A percentile compares a stretch with the other conserved stretches of the same genome.
Evolutionary conservation across 2,329 filamentous ascomycete species (phyloP).

Genomic region (Pseudocercospora pini-densiflorae): DNA sequence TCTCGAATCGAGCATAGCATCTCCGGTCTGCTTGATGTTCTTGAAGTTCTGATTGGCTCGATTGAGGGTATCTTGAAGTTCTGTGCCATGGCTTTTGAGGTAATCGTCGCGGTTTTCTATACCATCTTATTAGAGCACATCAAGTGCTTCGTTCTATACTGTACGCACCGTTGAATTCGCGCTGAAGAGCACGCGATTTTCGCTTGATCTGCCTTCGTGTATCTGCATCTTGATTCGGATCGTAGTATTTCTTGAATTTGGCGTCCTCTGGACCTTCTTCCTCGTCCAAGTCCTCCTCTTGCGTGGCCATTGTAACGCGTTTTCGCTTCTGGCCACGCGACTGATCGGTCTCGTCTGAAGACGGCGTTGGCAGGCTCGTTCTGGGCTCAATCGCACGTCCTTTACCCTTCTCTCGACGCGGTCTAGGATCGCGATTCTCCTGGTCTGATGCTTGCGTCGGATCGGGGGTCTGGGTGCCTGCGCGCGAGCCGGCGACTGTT

Average conservation of each 20-base stretch:
- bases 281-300: conserved; percentile 25
- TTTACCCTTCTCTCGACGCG: conserved; percentile 47
- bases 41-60: conserved; percentile 63
- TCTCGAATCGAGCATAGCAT: conserved; percentile 89
- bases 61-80: conserved; percentile 43
- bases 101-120: conserved; percentile 74
- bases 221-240: conserved; percentile 80
- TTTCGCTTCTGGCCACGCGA: conserved; percentile 32
- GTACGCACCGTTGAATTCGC: conserved; percentile 61
- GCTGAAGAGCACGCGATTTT: conserved; percentile 69
- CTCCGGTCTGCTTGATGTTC: conserved; percentile 78
- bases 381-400: conserved; percentile 19
- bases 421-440: conserved; percentile 45
- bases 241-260: conserved; percentile 60
- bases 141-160: not conserved
- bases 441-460: conserved; percentile 46
- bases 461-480: conserved; percentile 21
- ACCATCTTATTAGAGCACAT: conserved; percentile 34
- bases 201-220: conserved; percentile 74
- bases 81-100: conserved; percentile 65
- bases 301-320: conserved; percentile 19
- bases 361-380: conserved; percentile 42
- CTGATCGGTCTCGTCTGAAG: conserved; percentile 37
- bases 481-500: conserved; percentile 21
- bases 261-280: conserved; percentile 35